These are phyloP conservation scores for Zygotorulaspora sp. DNA, from an alignment of 805 yeast genomes.

Conservation along the genomic window DNA sequence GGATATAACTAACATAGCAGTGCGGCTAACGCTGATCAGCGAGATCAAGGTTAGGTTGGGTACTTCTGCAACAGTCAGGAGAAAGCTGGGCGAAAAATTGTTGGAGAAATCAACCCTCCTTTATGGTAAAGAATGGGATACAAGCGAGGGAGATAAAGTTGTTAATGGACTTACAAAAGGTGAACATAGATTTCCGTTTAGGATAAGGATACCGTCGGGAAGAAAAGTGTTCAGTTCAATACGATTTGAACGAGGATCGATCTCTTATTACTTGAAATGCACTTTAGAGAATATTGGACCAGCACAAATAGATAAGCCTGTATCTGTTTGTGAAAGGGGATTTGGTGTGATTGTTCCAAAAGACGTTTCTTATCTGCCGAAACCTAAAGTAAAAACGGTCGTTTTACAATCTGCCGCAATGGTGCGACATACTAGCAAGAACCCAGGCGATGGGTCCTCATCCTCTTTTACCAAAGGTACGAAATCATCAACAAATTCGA, in stretches of 20 bases:
- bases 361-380: conserved; percentile 62
- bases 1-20: conserved; percentile 45
- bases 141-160: conserved; percentile 6
- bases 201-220: conserved; percentile 66
- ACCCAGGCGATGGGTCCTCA: conserved; percentile 17
- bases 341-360: conserved; percentile 65
- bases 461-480: conserved; percentile 27
- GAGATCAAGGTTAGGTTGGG: conserved; percentile 49
- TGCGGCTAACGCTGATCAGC: conserved; percentile 54
- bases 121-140: conserved; percentile 44
- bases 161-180: conserved; percentile 62
- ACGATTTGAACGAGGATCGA: conserved; percentile 82
- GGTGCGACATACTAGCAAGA: conserved; percentile 11
- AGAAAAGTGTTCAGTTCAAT: conserved; percentile 68
- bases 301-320: conserved; percentile 24
- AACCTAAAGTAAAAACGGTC: conserved; percentile 62
- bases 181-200: conserved; percentile 83
- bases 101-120: conserved; percentile 56
- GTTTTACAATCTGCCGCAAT: conserved; percentile 50
- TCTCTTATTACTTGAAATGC: conserved; percentile 50
- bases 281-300: conserved; percentile 20
- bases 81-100: conserved; percentile 48
- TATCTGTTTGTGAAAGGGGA: conserved; percentile 50
- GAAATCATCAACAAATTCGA: conserved; percentile 21
- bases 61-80: conserved; percentile 45